Percentiles rank a stretch among this genome's conserved stretches.
Evolutionary conservation across 768 basidiomycete species (phyloP).

Genomic region (Russula sp.): DNA sequence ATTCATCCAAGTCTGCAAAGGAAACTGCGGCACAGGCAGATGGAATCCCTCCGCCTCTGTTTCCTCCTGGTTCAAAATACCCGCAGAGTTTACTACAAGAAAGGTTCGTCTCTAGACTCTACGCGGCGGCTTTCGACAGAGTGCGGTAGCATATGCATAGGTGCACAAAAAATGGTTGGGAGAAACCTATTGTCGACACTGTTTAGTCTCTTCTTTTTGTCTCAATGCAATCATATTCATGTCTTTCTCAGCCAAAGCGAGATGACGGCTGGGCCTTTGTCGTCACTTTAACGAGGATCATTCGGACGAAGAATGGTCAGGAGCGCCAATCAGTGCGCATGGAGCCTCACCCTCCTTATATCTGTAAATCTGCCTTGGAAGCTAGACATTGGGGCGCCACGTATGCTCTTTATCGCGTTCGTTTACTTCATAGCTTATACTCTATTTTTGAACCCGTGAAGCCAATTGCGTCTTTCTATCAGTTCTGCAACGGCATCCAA

Average conservation of each 20-base stretch:
- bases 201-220: conserved; percentile 40
- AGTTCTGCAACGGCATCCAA: conserved; percentile 76
- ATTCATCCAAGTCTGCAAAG: conserved; percentile 57
- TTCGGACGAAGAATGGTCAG: conserved; percentile 58
- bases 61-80: conserved; percentile 82
- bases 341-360: conserved; percentile 69
- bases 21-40: conserved; percentile 27
- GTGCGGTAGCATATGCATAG: conserved; percentile 39
- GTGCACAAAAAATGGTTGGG: conserved; percentile 90
- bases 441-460: conserved; percentile 28
- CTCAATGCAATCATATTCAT: conserved; percentile 15
- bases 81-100: conserved; percentile 79
- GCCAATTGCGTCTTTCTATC: conserved; percentile 31
- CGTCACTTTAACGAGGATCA: conserved; percentile 61
- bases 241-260: conserved; percentile 44
- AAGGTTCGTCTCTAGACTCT: conserved; percentile 43
- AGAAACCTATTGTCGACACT: conserved; percentile 74
- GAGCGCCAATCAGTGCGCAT: conserved; percentile 67
- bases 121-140: neutral
- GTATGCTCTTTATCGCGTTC: conserved; percentile 82
- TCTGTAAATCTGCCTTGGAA: conserved; percentile 65
- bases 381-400: conserved; percentile 91
- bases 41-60: conserved; percentile 51
- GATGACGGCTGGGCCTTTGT: conserved; percentile 58
- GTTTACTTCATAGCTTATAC: conserved; percentile 36